Conservation (phyloP, 2,329 filamentous ascomycete genomes). For the Aspergillus puulaauensis region DNA sequence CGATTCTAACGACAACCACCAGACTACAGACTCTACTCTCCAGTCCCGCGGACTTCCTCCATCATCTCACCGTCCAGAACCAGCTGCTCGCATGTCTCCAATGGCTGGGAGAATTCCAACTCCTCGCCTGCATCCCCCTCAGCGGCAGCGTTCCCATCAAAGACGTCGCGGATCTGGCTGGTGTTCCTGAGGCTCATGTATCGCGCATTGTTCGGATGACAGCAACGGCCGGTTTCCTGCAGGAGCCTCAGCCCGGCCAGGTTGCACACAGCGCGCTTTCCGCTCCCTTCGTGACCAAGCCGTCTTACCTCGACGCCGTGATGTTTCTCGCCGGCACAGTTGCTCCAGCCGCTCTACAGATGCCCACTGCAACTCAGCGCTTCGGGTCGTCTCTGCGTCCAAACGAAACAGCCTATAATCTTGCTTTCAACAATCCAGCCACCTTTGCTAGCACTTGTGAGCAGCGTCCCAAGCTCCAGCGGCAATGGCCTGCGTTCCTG, state of each 20-base stretch:
- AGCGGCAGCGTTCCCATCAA: conserved; percentile 33
- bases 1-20: neutral
- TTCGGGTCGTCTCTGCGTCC: neutral
- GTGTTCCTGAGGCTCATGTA: conserved; percentile 41
- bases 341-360: conserved; percentile 37
- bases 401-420: conserved; percentile 3
- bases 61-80: conserved; percentile 22
- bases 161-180: conserved; percentile 45
- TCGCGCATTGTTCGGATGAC: conserved; percentile 36
- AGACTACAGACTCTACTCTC: conserved; percentile 1
- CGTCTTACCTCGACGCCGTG: conserved; percentile 36
- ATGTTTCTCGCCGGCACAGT: conserved; percentile 41
- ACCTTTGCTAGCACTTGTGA: conserved; percentile 6
- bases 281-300: conserved; percentile 36
- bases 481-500: conserved; percentile 11
- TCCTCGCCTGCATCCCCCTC: conserved; percentile 48
- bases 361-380: conserved; percentile 30
- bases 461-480: conserved; percentile 9
- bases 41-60: conserved; percentile 24
- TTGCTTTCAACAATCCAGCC: conserved; percentile 1
- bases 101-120: conserved; percentile 48
- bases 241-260: conserved; percentile 30
- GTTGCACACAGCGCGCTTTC: conserved; percentile 44
- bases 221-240: conserved; percentile 37
- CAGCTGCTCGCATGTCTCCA: conserved; percentile 41